Base-by-base conservation (phyloP, 2,329 filamentous ascomycete genomes). In the Sordariomycetes sp. region DNA sequence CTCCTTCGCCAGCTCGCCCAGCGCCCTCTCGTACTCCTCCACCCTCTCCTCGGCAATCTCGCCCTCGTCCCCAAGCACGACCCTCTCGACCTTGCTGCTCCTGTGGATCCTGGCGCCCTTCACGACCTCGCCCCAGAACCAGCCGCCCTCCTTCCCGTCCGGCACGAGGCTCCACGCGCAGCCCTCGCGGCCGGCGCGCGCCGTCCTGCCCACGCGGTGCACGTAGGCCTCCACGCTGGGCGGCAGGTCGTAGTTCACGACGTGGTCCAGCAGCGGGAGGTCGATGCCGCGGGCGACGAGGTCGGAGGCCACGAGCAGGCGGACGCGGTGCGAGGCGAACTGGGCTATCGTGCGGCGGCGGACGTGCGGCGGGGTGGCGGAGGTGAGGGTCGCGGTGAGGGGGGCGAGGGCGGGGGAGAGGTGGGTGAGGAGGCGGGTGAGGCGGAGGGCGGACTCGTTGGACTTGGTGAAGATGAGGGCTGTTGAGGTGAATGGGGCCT, bases 231-330 rank as follows among this genome's bases (percentile, higher is more conserved):
- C 88, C 37, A 91, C 76, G 66, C 87, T 92, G 4, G 84, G 80
- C 0, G 93, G 93, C 56, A 97, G 79, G 69, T 97, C 93, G 75
- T 97, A 97, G 74, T 96, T 97, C 71, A 97, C 77, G 53, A 97
- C 90, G 67, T 96, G 89, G 40, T 86, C 85, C 53, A 97, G 80
- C 53, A 82, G 80, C 1, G 84, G 82, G 14, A 96, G 79, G 70
- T 97, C 93, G 28, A 97, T 84, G 65, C 93, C 94, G 62, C 93
- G 88, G 2, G 91, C 90, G 1, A 94, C 90, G n/a, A 95, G 87
- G 69, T 97, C 93, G 0, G 94, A 96, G 1, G 92, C 91, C 53
- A 97, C 86, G 51, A 97, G 82, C 53, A 96, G 83, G 7, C 85
- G 85, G 28, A 89, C 71, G 65, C 90, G 89, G 2, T 80, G 77